These are phyloP conservation scores for Aspergillus sergii DNA, from an alignment of 2,329 filamentous ascomycete species.

Conservation along the genomic window DNA sequence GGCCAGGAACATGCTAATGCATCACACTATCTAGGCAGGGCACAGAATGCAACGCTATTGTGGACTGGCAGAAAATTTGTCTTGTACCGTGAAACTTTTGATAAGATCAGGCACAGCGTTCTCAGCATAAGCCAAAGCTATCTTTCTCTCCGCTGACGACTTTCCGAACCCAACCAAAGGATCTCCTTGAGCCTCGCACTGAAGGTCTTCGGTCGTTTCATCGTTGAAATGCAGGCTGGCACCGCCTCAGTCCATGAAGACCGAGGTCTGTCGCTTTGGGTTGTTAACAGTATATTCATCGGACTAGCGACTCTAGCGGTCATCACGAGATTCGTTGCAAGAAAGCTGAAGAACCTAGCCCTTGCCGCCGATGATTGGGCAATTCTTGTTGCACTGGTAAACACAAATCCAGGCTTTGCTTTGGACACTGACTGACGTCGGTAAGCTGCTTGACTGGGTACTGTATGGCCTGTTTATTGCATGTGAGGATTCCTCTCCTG, in stretches of 20 bases:
- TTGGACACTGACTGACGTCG: not conserved
- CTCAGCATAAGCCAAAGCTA: not conserved
- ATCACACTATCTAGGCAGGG: not conserved
- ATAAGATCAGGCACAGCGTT: not conserved
- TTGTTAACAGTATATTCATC: slow-evolving; percentile 4
- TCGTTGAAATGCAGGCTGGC: not conserved
- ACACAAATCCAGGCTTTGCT: not conserved
- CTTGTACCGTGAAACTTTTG: not conserved
- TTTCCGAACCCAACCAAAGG: not conserved
- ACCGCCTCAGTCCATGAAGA: not conserved
- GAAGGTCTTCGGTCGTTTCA: not conserved
- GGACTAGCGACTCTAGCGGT: not conserved
- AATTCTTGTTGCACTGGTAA: not conserved
- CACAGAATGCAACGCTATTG: not conserved
- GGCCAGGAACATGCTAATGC: not conserved
- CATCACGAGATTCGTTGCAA: slow-evolving; percentile 4
- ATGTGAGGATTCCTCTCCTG: not conserved
- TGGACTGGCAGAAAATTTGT: not conserved
- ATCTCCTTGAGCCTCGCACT: not conserved
- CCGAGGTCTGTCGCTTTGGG: not conserved
- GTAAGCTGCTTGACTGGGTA: not conserved
- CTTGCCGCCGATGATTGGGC: slow-evolving; percentile 4
- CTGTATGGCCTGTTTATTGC: slow-evolving; percentile 1
- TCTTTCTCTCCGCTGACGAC: not conserved
- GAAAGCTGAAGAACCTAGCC: not conserved